Evolutionary conservation across 352 stramenopile species (phyloP).

Genomic region (Phytophthora megakarya): DNA sequence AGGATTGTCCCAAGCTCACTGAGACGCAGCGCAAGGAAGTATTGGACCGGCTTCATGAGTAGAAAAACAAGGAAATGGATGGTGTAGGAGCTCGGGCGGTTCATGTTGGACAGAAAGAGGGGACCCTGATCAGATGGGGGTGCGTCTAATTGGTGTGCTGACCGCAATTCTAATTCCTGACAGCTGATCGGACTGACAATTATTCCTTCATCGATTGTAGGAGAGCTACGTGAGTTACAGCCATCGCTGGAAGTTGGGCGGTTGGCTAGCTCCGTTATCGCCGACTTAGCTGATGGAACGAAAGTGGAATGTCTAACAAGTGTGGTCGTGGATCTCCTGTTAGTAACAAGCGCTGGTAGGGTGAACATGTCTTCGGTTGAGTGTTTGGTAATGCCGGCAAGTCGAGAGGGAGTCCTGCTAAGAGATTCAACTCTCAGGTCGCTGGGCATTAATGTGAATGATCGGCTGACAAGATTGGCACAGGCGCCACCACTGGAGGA

Average conservation of each 20-base stretch:
- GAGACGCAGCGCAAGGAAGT: conserved; percentile 13
- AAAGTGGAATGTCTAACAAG: neutral
- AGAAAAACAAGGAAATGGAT: neutral
- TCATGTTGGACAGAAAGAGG: neutral
- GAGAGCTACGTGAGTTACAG: neutral
- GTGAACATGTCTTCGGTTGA: neutral
- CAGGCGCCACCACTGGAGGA: neutral
- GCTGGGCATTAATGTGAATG: conserved; percentile 8
- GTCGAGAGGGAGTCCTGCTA: conserved; percentile 2
- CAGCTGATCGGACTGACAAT: conserved; percentile 4
- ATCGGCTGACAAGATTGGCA: conserved; percentile 1
- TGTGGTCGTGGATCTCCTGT: neutral
- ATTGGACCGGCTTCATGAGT: conserved; percentile 1
- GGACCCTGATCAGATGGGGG: neutral
- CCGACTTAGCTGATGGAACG: neutral
- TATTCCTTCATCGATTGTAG: neutral
- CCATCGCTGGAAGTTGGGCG: neutral
- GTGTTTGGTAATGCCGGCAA: conserved; percentile 1
- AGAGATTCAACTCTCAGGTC: conserved; percentile 5
- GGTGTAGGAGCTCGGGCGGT: neutral
- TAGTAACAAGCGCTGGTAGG: conserved; percentile 2
- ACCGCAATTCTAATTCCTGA: neutral
- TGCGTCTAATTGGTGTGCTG: neutral
- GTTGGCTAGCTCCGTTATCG: neutral
- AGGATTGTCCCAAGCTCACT: conserved; percentile 14